A percentile compares a stretch with the other conserved stretches of the same genome.
These are phyloP conservation scores for Senna siamea DNA, from an alignment of 306 rosid species.

Conservation along the genomic window DNA sequence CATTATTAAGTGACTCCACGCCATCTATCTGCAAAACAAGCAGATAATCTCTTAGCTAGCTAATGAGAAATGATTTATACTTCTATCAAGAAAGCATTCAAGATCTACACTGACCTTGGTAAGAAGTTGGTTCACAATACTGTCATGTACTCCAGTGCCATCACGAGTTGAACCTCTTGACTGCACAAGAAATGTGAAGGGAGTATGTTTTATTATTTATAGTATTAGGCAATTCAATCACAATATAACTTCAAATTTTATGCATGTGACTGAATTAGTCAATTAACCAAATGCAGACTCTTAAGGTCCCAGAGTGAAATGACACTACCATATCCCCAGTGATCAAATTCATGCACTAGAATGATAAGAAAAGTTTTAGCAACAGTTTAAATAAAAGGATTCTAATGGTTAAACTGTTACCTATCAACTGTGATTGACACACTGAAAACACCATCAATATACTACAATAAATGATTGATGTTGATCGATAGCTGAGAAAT, in stretches of 20 bases:
- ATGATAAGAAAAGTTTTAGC: background rate
- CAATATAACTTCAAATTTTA: constrained; percentile 19
- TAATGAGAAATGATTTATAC: constrained; percentile 17
- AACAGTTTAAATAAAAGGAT: background rate
- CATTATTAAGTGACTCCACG: constrained; percentile 95
- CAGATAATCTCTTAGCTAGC: constrained; percentile 33
- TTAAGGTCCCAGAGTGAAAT: constrained; percentile 28
- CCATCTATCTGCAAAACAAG: constrained; percentile 90
- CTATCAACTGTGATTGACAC: constrained; percentile 26
- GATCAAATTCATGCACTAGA: constrained; percentile 18
- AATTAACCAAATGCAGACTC: constrained; percentile 29
- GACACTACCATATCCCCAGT: constrained; percentile 18
- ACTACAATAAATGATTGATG: constrained; percentile 11
- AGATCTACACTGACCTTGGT: constrained; percentile 72
- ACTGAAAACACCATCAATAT: constrained; percentile 32
- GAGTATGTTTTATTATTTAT: constrained; percentile 30
- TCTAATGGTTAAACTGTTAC: background rate
- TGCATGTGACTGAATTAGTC: constrained; percentile 17
- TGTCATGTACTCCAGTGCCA: constrained; percentile 98
- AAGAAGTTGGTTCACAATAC: constrained; percentile 98
- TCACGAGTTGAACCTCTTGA: constrained; percentile 98
- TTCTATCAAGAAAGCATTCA: constrained; percentile 28
- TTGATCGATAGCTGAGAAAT: constrained; percentile 39
- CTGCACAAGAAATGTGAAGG: constrained; percentile 50
- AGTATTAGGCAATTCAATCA: constrained; percentile 32